phyloP scores from a whole-genome alignment of 2,329 filamentous ascomycete species.

The Xylaria sp. region DNA sequence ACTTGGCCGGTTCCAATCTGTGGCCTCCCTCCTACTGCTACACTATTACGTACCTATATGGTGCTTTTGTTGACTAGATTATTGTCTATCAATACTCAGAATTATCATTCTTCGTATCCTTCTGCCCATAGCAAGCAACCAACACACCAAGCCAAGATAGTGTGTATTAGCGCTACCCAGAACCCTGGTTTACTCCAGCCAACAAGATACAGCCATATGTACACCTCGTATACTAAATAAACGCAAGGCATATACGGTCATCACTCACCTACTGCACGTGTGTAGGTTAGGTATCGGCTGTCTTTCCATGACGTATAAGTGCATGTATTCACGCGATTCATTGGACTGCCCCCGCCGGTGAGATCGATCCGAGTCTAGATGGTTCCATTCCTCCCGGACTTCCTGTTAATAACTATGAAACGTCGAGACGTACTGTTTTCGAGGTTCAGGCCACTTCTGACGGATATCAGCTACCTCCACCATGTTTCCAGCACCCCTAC shows the following conservation, averaged over 20 bases:
- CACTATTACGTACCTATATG: not conserved
- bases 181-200: not conserved
- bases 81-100: not conserved
- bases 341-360: not conserved
- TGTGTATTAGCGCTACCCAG: not conserved
- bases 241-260: too few species aligned
- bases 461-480: conserved; percentile 9
- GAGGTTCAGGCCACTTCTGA: not conserved
- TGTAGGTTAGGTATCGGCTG: not conserved
- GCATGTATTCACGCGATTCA: conserved; percentile 9
- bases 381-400: conserved; percentile 9
- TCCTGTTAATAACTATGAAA: conserved; percentile 32
- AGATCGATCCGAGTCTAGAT: conserved; percentile 32
- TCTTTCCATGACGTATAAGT: conserved; percentile 7
- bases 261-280: not conserved
- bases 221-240: too few species aligned
- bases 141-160: not conserved
- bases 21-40: not conserved
- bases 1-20: not conserved
- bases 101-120: not conserved
- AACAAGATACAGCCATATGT: not conserved
- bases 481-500: not conserved
- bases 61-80: not conserved
- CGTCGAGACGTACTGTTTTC: conserved; percentile 11
- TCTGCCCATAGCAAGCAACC: not conserved